Evolutionary conservation across 2,329 filamentous ascomycete genomes (phyloP), one percentile per base, ranked within the genome.

Genomic region (Rutstroemia sp.): DNA sequence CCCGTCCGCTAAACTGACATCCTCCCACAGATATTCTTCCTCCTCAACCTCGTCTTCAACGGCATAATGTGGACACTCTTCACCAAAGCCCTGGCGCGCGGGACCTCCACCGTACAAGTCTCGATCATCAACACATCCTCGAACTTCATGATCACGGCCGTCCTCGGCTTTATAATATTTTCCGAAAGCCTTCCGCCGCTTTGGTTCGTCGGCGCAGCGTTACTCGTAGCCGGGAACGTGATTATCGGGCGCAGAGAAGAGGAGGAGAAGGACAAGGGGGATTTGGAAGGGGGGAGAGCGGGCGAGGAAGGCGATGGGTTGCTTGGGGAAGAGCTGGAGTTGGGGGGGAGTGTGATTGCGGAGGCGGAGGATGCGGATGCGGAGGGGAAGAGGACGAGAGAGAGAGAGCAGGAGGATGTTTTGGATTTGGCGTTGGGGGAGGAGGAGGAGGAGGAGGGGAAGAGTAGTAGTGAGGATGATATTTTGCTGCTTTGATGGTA

Each of bases 91-190:
- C 79, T 92, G n/a, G 83, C 87, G 0, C 79, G 81, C 18, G 87
- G 87, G 14, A 79, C 81, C 57, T 90, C 87, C 1, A 90, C 88
- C 8, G 89, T 88, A 0, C 87, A 90, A 67, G 88, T 92, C 49
- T 86, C 83, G 63, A 86, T 92, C 69, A 83, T 92, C 70, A 92
- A 92, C 71, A 92, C 88, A 2, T 89, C 86, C 14, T 79, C 86
- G 56, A 92, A 92, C 73, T 92, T 92, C 70, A 79, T 92, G 72
- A 72, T 90, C 59, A 92, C 88, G 0, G 88, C 88, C 7, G 62
- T 92, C 6, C 75, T 92, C 19, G 87, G 88, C 25, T 75, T 81
- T 50, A 70, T 81, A 57, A 82, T 92, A 62, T 92, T 92, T 70
- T 77, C 80, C 21, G 88, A 92, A 72, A 72, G 76, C 1, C 73